Evolutionary conservation across 78 protist genomes (phyloP), one percentile per base, ranked within the genome.

Genomic region (Dictyostelium purpureum): DNA sequence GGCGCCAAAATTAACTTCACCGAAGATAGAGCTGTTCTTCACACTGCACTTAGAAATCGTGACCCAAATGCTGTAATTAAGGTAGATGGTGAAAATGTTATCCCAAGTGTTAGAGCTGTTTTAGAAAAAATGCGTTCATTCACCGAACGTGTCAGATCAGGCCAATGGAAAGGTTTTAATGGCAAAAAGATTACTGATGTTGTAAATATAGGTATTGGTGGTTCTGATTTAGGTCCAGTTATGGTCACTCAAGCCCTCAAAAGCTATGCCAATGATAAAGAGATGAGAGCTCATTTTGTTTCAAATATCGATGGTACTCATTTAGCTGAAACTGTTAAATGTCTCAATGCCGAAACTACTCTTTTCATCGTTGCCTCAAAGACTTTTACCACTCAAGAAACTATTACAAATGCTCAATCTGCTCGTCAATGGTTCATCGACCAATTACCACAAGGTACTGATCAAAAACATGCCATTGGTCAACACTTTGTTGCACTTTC

Each of bases 231-330:
- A 2, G 99, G 98, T 12, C 99, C 99, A 12, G 96, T 94, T 38
- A 98, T 98, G 99, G 99, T 94, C 6, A 74, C 95, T 24, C 89
- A 94, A 73, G 99, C 99, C 26, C 97, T 98, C 63, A 96, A 94
- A 87, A 77, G 97, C 11, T 96, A 96, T 90, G 94, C 97, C 5
- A 24, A 87, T 24, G 87, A 47, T 45, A 66, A 43, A 19, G 85
- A 67, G 31, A 47, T 95, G 35, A 70, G 79, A 33, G 87, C 79
- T 19, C 98, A 97, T 87, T 98, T 95, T 51, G 97, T 98, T 14
- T 96, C 99, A 16, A 98, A 98, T 94, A 95, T 98, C n/a, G 99
- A 98, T 38, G 98, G 98, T 47, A 96, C 99, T 38, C 99, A 98
- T 77, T n/a, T 98, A 1, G 95, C 94, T 2, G 98, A 97, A 79